A percentile compares a stretch with the other conserved stretches of the same genome.
Evolutionary conservation across 164 flowering plant species (phyloP).

Genomic region (Tetracentron sinense): DNA sequence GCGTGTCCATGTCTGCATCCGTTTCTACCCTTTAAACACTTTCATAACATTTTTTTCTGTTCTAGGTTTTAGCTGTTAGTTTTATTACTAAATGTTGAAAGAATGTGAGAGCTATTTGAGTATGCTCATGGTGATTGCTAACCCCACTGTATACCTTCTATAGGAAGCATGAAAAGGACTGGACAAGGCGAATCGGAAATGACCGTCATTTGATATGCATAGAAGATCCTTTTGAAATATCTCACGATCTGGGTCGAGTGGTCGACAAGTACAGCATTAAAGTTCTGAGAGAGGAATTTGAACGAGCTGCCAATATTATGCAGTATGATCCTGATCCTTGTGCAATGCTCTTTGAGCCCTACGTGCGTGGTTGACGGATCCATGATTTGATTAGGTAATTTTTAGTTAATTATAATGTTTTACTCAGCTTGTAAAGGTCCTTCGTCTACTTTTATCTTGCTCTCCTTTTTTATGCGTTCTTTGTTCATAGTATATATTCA

Average conservation of each 20-base stretch:
- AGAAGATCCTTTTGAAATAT: conserved; percentile 85
- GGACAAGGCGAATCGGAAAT: conserved; percentile 90
- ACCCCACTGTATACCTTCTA: conserved; percentile 6
- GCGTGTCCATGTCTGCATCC: too few relatives aligned
- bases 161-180: conserved; percentile 84
- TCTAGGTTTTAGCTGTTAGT: too few relatives aligned
- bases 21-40: too few relatives aligned
- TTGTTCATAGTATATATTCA: background rate
- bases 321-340: conserved; percentile 74
- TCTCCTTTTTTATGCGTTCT: background rate
- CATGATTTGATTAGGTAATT: background rate
- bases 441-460: background rate
- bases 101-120: too few relatives aligned
- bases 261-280: conserved; percentile 82
- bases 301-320: conserved; percentile 81
- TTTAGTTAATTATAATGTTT: conserved; percentile 17
- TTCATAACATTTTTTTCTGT: too few relatives aligned
- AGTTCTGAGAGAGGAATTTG: conserved; percentile 82
- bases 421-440: conserved; percentile 14
- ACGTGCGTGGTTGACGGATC: conserved; percentile 27
- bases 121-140: background rate
- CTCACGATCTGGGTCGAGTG: conserved; percentile 92
- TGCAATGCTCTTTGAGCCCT: conserved; percentile 70
- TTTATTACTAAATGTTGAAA: too few relatives aligned
- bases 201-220: conserved; percentile 95